These are phyloP conservation scores for Xylaria castorea DNA, from an alignment of 495 filamentous ascomycete species.

Conservation along the genomic window DNA sequence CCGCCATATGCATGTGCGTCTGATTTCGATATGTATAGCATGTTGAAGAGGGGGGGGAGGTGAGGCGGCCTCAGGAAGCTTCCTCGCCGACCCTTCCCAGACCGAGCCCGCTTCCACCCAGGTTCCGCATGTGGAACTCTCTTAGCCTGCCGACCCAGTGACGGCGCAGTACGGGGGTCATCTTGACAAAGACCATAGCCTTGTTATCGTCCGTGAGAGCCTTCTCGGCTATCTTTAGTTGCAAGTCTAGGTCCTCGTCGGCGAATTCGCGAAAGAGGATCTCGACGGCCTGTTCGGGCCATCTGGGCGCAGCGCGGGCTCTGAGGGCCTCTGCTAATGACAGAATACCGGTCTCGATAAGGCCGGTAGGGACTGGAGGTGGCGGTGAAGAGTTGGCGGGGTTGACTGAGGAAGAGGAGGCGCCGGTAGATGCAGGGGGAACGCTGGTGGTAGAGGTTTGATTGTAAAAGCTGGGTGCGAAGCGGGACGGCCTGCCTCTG, in stretches of 20 bases:
- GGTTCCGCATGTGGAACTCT: constrained; percentile 54
- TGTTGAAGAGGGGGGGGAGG: too few relatives aligned
- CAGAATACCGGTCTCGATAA: constrained; percentile 41
- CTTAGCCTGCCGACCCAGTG: constrained; percentile 57
- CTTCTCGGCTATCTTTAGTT: constrained; percentile 61
- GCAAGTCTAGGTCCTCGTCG: constrained; percentile 55
- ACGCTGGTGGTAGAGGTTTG: constrained; percentile 31
- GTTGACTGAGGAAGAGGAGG: constrained; percentile 23
- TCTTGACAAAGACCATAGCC: constrained; percentile 61
- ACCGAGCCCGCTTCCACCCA: constrained; percentile 34
- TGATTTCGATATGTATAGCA: neutral
- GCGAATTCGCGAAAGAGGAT: constrained; percentile 57
- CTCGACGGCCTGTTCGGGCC: constrained; percentile 58
- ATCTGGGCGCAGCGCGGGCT: constrained; percentile 38
- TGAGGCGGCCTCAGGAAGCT: constrained; percentile 20
- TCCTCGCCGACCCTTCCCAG: constrained; percentile 41
- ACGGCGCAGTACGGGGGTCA: constrained; percentile 49
- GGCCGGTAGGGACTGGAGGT: constrained; percentile 20
- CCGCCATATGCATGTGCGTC: neutral
- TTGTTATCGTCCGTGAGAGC: constrained; percentile 59
- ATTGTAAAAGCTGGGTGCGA: constrained; percentile 39
- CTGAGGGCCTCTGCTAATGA: constrained; percentile 46
- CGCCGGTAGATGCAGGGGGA: constrained; percentile 20
- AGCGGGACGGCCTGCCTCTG: constrained; percentile 47
- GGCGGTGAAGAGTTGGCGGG: constrained; percentile 3